Percentiles rank a stretch among this genome's conserved stretches.
Evolutionary conservation across 139 green algal genomes (phyloP).

Genomic region (Axilococcus clingmanii): DNA sequence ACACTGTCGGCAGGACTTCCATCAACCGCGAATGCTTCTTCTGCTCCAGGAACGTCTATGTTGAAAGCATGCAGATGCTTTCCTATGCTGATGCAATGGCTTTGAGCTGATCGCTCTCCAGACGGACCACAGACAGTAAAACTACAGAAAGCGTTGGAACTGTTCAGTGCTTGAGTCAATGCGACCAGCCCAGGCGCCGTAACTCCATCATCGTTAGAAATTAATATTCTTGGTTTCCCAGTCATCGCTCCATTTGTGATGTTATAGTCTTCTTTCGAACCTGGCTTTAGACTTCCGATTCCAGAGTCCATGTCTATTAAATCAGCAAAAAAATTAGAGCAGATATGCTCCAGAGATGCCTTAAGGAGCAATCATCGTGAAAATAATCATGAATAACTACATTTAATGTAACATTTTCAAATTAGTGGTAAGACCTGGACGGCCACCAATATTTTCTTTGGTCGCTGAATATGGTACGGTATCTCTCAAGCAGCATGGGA

Average conservation of each 20-base stretch:
- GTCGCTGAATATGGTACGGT: no score
- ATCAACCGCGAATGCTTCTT: conserved; percentile 18
- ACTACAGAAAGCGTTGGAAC: conserved; percentile 5
- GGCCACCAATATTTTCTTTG: no score
- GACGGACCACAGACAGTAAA: conserved; percentile 34
- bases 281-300: no score
- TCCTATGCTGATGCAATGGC: conserved; percentile 52
- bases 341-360: no score
- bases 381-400: no score
- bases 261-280: no score
- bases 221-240: conserved; percentile 29
- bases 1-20: conserved; percentile 38
- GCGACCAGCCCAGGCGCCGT: conserved; percentile 45
- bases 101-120: conserved; percentile 47
- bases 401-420: no score
- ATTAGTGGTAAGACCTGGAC: no score
- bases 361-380: no score
- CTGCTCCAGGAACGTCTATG: conserved; percentile 19
- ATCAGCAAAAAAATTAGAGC: no score
- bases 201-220: conserved; percentile 70
- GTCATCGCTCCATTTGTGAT: not conserved
- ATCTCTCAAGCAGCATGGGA: no score
- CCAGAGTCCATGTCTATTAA: no score
- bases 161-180: conserved; percentile 29
- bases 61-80: conserved; percentile 22